Evolutionary conservation across 2,329 filamentous ascomycete genomes (phyloP), one percentile per base, ranked within the genome.

Genomic region (Ascochyta fabae): DNA sequence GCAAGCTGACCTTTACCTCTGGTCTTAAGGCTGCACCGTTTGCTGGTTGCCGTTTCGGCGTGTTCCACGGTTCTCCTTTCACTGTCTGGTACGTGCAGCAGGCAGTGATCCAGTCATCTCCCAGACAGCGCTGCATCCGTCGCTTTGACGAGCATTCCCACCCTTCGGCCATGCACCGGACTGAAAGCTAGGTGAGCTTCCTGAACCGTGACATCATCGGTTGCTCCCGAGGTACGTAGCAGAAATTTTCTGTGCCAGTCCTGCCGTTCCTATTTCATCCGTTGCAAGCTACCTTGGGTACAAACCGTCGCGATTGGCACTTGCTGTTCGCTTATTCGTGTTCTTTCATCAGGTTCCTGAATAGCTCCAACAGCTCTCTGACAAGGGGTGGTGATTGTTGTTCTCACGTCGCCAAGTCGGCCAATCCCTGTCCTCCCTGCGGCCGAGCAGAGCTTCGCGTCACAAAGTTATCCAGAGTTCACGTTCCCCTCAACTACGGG

Each of bases 131-230:
- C 53, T 51, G 48, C 48, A 56, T 47, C 15, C 53, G 48, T 51
- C 47, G 7, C 23, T 42, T 56, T 46, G 42, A 47, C 31, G 31
- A 47, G 42, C 47, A 51, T 39, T 43, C 38, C 31, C 39, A 41
- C 45, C 38, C 53, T 34, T 50, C 42, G 41, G 53, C 41, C 31
- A 42, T 43, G 53, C 42, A 41, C 53, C 53, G 53, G 53, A 51
- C 53, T 56, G 47, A 48, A 56, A 56, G 48, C 53, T 56, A 56
- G 53, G 49, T 43, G 40, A 62, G 45, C 51, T 58, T 51, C 59
- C 57, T 61, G 63, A 61, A 49, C 61, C 62, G 58, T 69, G 68
- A 70, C 68, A 68, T 69, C 67, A 69, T 65, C 56, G 61, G 29
- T 52, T 47, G 59, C 53, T 56, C 55, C 66, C 66, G 60, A 65